A percentile compares a stretch with the other conserved stretches of the same genome.
Conservation (phyloP, 257 asterid species). For the Nicotiana undulata region DNA sequence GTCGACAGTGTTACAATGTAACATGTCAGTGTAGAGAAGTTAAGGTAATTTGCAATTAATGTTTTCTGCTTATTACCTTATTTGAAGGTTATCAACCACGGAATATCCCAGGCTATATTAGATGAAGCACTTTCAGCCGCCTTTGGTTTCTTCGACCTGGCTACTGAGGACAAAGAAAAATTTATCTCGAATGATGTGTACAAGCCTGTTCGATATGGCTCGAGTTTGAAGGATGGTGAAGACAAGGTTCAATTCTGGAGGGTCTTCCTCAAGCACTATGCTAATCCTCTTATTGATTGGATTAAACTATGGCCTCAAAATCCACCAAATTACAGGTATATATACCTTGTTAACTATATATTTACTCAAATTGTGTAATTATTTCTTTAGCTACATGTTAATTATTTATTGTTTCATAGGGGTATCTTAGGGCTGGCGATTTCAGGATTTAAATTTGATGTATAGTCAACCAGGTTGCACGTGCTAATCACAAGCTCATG, state of each 20-base stretch:
- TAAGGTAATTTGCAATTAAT: not conserved
- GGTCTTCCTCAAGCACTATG: conserved; percentile 46
- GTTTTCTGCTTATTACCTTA: not conserved
- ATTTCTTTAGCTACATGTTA: not conserved
- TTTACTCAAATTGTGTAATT: not conserved
- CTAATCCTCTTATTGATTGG: conserved; percentile 44
- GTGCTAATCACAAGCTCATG: no score
- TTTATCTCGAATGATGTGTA: conserved; percentile 33
- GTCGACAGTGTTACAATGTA: no score
- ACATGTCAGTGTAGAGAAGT: not conserved
- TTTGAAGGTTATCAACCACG: conserved; percentile 39
- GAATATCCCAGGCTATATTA: conserved; percentile 24
- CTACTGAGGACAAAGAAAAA: conserved; percentile 23
- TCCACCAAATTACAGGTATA: conserved; percentile 37
- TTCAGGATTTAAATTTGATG: no score
- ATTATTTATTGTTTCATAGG: no score
- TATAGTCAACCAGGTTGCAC: no score
- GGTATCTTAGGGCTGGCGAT: no score
- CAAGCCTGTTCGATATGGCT: conserved; percentile 35
- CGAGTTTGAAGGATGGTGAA: conserved; percentile 31
- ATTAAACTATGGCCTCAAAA: conserved; percentile 34
- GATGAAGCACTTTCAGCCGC: conserved; percentile 31
- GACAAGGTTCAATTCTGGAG: conserved; percentile 40
- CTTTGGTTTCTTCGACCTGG: conserved; percentile 29
- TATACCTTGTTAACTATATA: not conserved